Base-by-base conservation (phyloP, 179 eudicot species). In the Sideroxylon spinosum region DNA sequence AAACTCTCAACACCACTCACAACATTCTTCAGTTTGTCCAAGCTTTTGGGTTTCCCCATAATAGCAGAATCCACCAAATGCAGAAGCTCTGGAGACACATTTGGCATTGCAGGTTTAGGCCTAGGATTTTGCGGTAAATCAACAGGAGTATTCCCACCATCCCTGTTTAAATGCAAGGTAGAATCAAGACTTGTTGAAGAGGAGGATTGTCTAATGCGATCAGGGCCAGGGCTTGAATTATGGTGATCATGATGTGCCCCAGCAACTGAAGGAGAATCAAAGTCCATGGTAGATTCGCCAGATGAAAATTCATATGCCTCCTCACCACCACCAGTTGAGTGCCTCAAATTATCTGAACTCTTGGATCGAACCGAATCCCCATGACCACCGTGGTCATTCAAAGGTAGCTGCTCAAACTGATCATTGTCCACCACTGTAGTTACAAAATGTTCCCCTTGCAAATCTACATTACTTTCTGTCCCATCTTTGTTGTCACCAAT, bases 11-110 rank as follows among this genome's bases (percentile, higher is more conserved):
- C 83, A 76, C 97, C 97, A 73, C 89, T 88, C 75, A 96, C 98
- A 68, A 92, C 82, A 80, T 91, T 87, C 82, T 88, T 96, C 82
- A 96, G 88, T 64, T 88, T 92, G 68, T 88, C 95, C 87, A 96
- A 84, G 84, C 98, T 91, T 82, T 94, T 96, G 9, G 98, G 87
- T 85, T 96, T 96, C 57, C 99, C 99, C 99, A 92, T 96, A 50
- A 96, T 96, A 82, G 98, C 97, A 78, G 98, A 94, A 82, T 94
- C 99, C 79, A 96, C 95, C 73, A 96, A 84, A 85, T 94, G 99
- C 83, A 96, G 80, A 65, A 96, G 89, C 91, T 96, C 99, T 13
- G 99, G 99, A 71, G 98, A 90, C 67, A 90, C 98, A 85, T 87
- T 91, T 7, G 98, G 91, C 91, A 86, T 79, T n/a, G 74, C 81